Percentiles rank a stretch among this genome's conserved stretches.
phyloP scores from a whole-genome alignment of 805 yeast genomes.

The Diddensiella transvaalensis region DNA sequence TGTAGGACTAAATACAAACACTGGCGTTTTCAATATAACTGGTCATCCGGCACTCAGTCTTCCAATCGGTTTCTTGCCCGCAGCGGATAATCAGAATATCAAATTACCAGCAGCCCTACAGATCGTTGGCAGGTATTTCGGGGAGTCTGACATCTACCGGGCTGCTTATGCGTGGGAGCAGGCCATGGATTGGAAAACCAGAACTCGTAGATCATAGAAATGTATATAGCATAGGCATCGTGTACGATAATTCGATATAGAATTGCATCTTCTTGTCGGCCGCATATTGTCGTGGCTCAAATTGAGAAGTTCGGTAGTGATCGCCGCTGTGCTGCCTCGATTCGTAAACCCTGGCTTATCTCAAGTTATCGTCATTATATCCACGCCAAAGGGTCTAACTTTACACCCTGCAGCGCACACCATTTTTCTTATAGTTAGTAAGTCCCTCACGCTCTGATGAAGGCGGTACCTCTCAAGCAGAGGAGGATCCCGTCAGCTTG shows the following conservation, averaged over 20 bases:
- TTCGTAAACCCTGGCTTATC: no score
- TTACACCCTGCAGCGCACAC: no score
- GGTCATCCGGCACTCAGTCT: constrained; percentile 40
- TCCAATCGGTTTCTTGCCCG: constrained; percentile 35
- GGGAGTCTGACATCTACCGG: constrained; percentile 32
- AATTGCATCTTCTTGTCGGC: no score
- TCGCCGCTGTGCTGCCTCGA: no score
- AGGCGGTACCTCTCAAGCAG: constrained; percentile 4
- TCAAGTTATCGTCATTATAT: no score
- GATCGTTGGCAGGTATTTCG: constrained; percentile 35
- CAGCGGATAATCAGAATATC: constrained; percentile 32
- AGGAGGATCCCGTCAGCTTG: constrained; percentile 16
- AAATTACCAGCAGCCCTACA: constrained; percentile 39
- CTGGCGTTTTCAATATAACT: constrained; percentile 37
- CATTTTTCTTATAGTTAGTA: no score
- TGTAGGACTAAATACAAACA: constrained; percentile 36
- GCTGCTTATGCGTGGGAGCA: constrained; percentile 40
- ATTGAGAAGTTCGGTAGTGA: no score
- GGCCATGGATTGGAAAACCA: constrained; percentile 26
- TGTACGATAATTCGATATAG: no score
- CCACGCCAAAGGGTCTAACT: neutral
- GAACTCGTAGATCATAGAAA: neutral
- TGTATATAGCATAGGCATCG: neutral
- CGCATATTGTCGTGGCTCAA: no score
- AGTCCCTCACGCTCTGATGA: neutral